phyloP scores from a whole-genome alignment of 352 stramenopile species.

The Pythium utonaiense region DNA sequence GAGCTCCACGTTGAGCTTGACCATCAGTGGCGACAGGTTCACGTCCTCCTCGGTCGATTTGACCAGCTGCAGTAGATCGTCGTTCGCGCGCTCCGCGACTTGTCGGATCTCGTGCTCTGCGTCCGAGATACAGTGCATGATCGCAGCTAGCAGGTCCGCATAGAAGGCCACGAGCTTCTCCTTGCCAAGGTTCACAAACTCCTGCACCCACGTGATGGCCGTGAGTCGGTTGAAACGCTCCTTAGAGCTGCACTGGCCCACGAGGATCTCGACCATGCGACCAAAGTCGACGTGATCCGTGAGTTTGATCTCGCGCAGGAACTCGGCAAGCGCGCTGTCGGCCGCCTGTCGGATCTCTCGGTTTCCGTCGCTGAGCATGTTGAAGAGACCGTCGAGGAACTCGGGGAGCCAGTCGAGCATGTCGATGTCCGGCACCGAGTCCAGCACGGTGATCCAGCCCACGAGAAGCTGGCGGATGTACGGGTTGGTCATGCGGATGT shows the following conservation, averaged over 20 bases:
- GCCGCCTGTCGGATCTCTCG: conserved; percentile 96
- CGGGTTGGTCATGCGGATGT: conserved; percentile 98
- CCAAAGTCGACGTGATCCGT: conserved; percentile 97
- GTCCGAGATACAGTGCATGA: conserved; percentile 98
- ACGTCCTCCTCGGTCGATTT: conserved; percentile 88
- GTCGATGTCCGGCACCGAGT: conserved; percentile 98
- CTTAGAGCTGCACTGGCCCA: conserved; percentile 96
- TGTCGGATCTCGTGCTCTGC: conserved; percentile 95
- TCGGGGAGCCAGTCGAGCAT: conserved; percentile 98
- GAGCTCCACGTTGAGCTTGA: conserved; percentile 94
- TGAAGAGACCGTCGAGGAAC: conserved; percentile 99
- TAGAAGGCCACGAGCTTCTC: conserved; percentile 96
- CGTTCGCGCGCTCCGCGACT: conserved; percentile 95
- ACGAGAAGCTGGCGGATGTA: conserved; percentile 98
- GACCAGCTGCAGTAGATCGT: conserved; percentile 95
- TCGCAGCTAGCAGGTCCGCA: conserved; percentile 93
- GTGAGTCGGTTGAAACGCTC: conserved; percentile 97
- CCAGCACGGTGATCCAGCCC: conserved; percentile 98
- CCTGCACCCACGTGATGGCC: conserved; percentile 97
- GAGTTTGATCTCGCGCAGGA: conserved; percentile 95
- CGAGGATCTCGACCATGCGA: conserved; percentile 97
- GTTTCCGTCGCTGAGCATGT: conserved; percentile 99
- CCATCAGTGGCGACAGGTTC: conserved; percentile 91
- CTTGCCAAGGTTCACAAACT: conserved; percentile 96
- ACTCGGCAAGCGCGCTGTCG: conserved; percentile 92